Conservation (phyloP, 2,329 filamentous ascomycete species). For the Pseudogymnoascus sp. region DNA sequence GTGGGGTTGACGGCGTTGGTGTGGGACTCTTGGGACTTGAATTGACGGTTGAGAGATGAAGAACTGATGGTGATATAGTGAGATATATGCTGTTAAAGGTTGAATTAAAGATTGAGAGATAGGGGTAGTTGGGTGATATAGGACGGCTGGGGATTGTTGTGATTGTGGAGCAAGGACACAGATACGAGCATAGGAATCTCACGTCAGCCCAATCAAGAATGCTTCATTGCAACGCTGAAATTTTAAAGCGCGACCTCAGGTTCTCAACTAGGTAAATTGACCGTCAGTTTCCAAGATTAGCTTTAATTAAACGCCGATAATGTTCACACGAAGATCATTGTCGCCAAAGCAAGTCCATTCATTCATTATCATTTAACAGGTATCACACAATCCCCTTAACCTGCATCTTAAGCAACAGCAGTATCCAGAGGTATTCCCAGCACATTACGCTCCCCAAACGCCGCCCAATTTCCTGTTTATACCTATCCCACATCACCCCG, state of each 20-base stretch:
- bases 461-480: background rate
- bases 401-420: background rate
- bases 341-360: background rate
- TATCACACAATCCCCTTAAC: background rate
- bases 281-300: background rate
- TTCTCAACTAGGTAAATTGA: background rate
- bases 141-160: background rate
- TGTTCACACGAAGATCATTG: background rate
- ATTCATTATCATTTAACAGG: conserved; percentile 2
- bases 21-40: background rate
- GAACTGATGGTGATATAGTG: no score
- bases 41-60: background rate
- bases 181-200: background rate
- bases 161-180: background rate
- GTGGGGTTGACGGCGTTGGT: background rate
- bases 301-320: background rate
- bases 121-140: background rate
- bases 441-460: conserved; percentile 3
- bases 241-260: background rate
- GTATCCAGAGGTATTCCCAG: conserved; percentile 1
- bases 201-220: background rate
- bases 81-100: no score
- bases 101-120: background rate
- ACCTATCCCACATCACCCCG: background rate
- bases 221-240: background rate